These are phyloP conservation scores for Aspergillus ostianus DNA, from an alignment of 495 filamentous ascomycete genomes.

Conservation along the genomic window DNA sequence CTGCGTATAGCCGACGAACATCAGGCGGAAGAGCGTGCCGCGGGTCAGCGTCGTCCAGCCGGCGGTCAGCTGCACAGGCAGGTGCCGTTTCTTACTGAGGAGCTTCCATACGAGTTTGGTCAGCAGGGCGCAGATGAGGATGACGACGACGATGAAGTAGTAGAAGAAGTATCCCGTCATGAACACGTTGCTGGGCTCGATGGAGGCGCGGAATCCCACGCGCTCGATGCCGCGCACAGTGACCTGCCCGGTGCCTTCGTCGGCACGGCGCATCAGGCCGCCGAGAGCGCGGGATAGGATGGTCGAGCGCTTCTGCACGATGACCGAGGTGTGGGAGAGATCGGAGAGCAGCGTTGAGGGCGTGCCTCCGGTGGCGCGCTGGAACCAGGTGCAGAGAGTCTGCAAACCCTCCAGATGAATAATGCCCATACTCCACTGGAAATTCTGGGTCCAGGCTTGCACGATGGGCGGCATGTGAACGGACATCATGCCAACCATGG, in stretches of 20 bases:
- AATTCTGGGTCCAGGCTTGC: conserved; percentile 94
- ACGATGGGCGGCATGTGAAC: conserved; percentile 86
- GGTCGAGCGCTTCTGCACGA: conserved; percentile 59
- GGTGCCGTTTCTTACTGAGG: conserved; percentile 74
- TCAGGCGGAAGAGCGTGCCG: conserved; percentile 86
- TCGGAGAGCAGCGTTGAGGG: conserved; percentile 76
- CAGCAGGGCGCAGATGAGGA: conserved; percentile 67
- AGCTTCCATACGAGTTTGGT: conserved; percentile 82
- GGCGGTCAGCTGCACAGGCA: conserved; percentile 89
- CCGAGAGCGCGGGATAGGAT: conserved; percentile 38
- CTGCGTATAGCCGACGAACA: conserved; percentile 91
- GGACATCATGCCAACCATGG: conserved; percentile 86
- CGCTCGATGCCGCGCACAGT: conserved; percentile 86
- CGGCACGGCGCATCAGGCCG: conserved; percentile 37
- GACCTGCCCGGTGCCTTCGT: conserved; percentile 49
- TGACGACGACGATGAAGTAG: conserved; percentile 72
- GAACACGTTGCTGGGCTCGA: conserved; percentile 93
- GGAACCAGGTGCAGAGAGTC: conserved; percentile 90
- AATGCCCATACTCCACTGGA: conserved; percentile 98
- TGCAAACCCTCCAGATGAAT: conserved; percentile 87
- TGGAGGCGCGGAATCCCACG: conserved; percentile 79
- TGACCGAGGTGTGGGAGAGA: conserved; percentile 73
- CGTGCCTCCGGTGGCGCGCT: conserved; percentile 86
- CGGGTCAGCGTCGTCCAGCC: conserved; percentile 85
- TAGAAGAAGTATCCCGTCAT: conserved; percentile 90